phyloP scores from a whole-genome alignment of 1,284 basidiomycete species.

The Pascua guehoae region DNA sequence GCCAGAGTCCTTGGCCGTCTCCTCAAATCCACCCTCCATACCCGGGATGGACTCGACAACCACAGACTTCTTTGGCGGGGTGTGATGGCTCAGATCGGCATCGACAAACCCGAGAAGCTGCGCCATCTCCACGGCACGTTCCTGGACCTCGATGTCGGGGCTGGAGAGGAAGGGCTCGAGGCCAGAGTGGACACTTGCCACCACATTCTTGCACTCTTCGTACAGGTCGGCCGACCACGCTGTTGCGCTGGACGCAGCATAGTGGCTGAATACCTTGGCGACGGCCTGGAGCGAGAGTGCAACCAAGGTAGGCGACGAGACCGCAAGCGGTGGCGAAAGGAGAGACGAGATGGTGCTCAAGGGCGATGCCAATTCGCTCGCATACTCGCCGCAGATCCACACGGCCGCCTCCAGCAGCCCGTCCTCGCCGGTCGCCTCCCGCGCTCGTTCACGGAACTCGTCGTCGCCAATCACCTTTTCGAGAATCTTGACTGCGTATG shows the following conservation, averaged over 20 bases:
- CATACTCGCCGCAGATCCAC: slow-evolving; percentile 93
- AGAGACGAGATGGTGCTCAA: slow-evolving; percentile 59
- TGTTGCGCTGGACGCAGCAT: slow-evolving; percentile 69
- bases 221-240: slow-evolving; percentile 58
- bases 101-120: slow-evolving; percentile 77
- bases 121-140: slow-evolving; percentile 77
- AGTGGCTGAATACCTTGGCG: slow-evolving; percentile 80
- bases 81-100: slow-evolving; percentile 67
- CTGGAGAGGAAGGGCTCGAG: slow-evolving; percentile 57
- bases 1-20: slow-evolving; percentile 12
- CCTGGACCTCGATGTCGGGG: slow-evolving; percentile 81
- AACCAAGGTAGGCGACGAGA: slow-evolving; percentile 62
- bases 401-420: slow-evolving; percentile 88
- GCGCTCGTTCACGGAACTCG: slow-evolving; percentile 56
- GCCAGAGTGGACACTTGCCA: slow-evolving; percentile 59
- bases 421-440: slow-evolving; percentile 61
- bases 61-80: slow-evolving; percentile 25
- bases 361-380: slow-evolving; percentile 43
- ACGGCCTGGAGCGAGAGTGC: slow-evolving; percentile 76
- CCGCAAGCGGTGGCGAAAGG: slow-evolving; percentile 51
- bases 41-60: slow-evolving; percentile 36
- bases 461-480: slow-evolving; percentile 74
- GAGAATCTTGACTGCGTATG: slow-evolving; percentile 77
- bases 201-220: slow-evolving; percentile 58
- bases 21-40: slow-evolving; percentile 44